Evolutionary conservation across 2,329 filamentous ascomycete species (phyloP).

Genomic region (Hymenoscyphus linearis): DNA sequence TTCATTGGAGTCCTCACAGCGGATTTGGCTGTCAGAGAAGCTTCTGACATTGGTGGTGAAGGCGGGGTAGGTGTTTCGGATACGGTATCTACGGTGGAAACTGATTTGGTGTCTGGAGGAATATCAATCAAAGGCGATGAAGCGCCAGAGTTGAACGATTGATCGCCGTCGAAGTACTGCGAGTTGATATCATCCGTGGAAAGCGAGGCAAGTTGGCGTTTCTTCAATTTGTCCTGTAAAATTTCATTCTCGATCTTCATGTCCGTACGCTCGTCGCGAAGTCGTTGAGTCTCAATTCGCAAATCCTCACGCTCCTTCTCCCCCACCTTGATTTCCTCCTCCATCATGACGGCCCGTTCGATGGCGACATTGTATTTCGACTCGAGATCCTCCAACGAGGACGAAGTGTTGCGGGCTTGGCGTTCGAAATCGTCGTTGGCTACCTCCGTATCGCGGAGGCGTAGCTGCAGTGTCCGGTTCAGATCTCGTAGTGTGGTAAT

Average conservation of each 20-base stretch:
- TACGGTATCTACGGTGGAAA: constrained; percentile 50
- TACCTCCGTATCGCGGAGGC: constrained; percentile 89
- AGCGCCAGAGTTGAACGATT: constrained; percentile 74
- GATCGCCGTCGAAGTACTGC: constrained; percentile 59
- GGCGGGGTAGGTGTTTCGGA: constrained; percentile 76
- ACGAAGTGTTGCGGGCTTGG: constrained; percentile 91
- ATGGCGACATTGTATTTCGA: constrained; percentile 95
- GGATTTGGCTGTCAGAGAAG: constrained; percentile 43
- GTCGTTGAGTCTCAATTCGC: constrained; percentile 82
- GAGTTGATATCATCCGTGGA: constrained; percentile 64
- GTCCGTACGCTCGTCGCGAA: constrained; percentile 87
- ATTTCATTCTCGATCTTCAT: constrained; percentile 94
- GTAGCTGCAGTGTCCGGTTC: constrained; percentile 75
- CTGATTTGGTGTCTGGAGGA: constrained; percentile 67
- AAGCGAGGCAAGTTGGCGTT: constrained; percentile 56
- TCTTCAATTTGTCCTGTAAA: constrained; percentile 85
- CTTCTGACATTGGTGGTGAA: constrained; percentile 89
- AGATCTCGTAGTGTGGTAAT: constrained; percentile 84
- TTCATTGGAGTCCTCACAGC: constrained; percentile 29
- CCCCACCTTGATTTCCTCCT: constrained; percentile 86
- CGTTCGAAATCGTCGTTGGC: constrained; percentile 98
- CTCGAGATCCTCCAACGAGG: constrained; percentile 92
- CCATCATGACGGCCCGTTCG: constrained; percentile 85
- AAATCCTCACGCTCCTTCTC: constrained; percentile 88
- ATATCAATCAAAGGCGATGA: constrained; percentile 89